Evolutionary conservation across 169 alveolate species (phyloP).

Genomic region (Eimeria tenella): DNA sequence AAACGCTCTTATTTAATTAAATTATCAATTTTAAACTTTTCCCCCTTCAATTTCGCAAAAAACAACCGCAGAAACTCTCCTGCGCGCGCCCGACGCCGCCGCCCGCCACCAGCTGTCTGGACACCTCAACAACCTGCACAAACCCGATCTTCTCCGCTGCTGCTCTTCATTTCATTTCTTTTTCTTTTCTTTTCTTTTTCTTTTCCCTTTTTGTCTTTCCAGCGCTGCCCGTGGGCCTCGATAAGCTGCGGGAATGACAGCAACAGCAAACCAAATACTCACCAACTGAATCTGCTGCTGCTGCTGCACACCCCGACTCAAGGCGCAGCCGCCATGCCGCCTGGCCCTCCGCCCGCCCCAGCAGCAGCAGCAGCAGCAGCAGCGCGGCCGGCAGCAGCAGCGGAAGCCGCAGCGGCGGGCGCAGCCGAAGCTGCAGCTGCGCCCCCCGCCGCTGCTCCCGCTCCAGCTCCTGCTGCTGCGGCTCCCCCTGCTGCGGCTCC

Average conservation of each 20-base stretch:
- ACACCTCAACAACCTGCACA: background rate
- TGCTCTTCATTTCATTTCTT: background rate
- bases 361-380: too few relatives aligned
- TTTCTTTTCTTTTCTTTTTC: too few relatives aligned
- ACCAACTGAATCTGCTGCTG: background rate
- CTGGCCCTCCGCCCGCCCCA: too few relatives aligned
- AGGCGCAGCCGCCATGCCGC: too few relatives aligned
- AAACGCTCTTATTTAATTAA: too few relatives aligned
- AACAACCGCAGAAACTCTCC: background rate
- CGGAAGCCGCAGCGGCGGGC: background rate
- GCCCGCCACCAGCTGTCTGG: constrained; percentile 23
- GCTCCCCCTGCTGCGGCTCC: too few relatives aligned
- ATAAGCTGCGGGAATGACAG: background rate
- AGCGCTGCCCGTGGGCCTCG: too few relatives aligned
- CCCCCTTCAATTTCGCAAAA: background rate
- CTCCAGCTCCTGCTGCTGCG: too few relatives aligned
- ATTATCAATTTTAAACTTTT: background rate
- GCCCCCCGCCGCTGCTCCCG: too few relatives aligned
- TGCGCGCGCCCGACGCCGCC: background rate
- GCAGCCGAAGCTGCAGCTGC: background rate
- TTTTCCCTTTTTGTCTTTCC: too few relatives aligned
- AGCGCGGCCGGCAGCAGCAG: background rate
- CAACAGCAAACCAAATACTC: background rate
- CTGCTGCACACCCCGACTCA: too few relatives aligned
- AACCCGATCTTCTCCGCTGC: background rate